Percentiles rank a stretch among this genome's conserved stretches.
Evolutionary conservation across 2,329 filamentous ascomycete species (phyloP).

Genomic region (Byssochlamys sp.): DNA sequence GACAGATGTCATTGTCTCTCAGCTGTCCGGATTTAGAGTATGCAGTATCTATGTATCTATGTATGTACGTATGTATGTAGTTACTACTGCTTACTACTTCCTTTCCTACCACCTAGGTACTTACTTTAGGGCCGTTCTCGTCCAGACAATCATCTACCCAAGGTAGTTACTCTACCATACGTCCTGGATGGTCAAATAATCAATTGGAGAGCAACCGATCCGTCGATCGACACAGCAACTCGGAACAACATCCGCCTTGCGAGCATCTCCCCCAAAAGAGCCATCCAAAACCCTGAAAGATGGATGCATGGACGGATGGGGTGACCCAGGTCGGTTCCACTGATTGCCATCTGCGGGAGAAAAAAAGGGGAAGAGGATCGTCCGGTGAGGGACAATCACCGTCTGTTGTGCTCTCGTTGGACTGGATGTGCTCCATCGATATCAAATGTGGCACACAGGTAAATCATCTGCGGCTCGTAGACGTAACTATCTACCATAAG

Average conservation of each 20-base stretch:
- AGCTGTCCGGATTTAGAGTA: too few relatives aligned
- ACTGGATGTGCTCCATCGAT: not conserved
- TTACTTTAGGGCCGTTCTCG: too few relatives aligned
- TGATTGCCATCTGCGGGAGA: not conserved
- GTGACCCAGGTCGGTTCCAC: not conserved
- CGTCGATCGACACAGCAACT: not conserved
- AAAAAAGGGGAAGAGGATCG: conserved; percentile 1
- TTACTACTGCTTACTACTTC: too few relatives aligned
- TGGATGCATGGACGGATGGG: not conserved
- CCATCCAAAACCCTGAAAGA: not conserved
- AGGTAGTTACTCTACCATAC: too few relatives aligned
- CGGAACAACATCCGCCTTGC: not conserved
- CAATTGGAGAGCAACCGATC: not conserved
- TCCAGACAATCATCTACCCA: too few relatives aligned
- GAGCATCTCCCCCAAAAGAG: not conserved
- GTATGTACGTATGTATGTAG: too few relatives aligned
- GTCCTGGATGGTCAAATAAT: too few relatives aligned
- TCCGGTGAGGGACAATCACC: not conserved
- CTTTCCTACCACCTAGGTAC: too few relatives aligned
- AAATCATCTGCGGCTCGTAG: not conserved
- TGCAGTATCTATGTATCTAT: too few relatives aligned
- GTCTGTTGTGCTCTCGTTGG: not conserved
- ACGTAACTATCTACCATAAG: too few relatives aligned
- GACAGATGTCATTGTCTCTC: too few relatives aligned
- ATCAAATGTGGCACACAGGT: not conserved